These are phyloP conservation scores for Diophrys appendiculata DNA, from an alignment of 73 alveolate genomes.

Conservation along the genomic window DNA sequence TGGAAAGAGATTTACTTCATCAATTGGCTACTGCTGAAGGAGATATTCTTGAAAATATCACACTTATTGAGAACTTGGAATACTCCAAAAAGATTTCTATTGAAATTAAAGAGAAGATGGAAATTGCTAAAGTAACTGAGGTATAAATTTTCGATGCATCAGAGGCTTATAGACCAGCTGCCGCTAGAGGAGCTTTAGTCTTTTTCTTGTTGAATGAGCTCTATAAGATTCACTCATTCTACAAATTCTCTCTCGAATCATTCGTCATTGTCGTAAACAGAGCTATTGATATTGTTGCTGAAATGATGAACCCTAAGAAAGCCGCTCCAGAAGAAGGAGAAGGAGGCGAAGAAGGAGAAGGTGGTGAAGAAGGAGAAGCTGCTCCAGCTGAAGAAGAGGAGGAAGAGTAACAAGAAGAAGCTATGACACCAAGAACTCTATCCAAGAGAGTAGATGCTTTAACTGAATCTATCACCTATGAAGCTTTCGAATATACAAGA, in stretches of 20 bases:
- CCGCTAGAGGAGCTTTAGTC: constrained; percentile 96
- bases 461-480: constrained; percentile 74
- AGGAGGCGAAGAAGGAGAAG: constrained; percentile 81
- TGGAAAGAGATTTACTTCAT: constrained; percentile 87
- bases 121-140: constrained; percentile 96
- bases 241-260: constrained; percentile 96
- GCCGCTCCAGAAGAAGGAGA: constrained; percentile 48
- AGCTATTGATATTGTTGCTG: constrained; percentile 91
- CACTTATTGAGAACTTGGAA: constrained; percentile 97
- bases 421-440: constrained; percentile 65
- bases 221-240: constrained; percentile 98
- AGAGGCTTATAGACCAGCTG: constrained; percentile 98
- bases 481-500: constrained; percentile 91
- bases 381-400: constrained; percentile 87
- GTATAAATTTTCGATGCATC: constrained; percentile 95
- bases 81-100: constrained; percentile 96
- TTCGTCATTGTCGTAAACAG: constrained; percentile 95
- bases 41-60: constrained; percentile 96
- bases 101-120: constrained; percentile 96
- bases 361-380: constrained; percentile 79
- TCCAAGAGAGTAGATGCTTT: constrained; percentile 71
- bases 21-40: constrained; percentile 93
- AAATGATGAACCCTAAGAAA: constrained; percentile 67
- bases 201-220: constrained; percentile 98
- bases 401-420: constrained; percentile 86